Base-by-base conservation (phyloP, 192 early-diverging fungal genomes). In the Umbelopsis sp. region DNA sequence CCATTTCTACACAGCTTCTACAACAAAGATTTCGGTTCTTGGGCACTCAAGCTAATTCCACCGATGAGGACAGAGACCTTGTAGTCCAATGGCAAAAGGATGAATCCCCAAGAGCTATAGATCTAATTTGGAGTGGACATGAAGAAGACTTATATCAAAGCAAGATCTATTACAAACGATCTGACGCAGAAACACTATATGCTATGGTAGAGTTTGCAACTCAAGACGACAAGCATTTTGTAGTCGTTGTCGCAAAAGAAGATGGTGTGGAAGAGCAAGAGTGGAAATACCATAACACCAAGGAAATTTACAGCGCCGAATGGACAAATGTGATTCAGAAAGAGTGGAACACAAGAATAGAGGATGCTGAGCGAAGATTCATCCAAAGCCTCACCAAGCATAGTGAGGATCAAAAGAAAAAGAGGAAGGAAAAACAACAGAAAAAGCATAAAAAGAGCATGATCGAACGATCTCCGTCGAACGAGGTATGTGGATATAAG, bases 41-140 rank as follows among this genome's bases (percentile, higher is more conserved):
- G 9, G 45, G 67, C 8, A 21, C 31, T 21, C 24, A 66, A 11
- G 29, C 67, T 20, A 53, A 72, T 53, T n/a, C 71, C 4, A 68
- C 50, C 3, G 72, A 73, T 66, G 71, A 70, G 54, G 69, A 75
- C 29, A 54, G 14, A 2, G 56, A 62, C 17, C 34, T 17, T 32
- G 53, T 73, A n/a, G 45, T 81, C 3, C 79, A 81, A 45, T 81
- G 79, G 79, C 79, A 81, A 44, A 25, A 73, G 6, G 79, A 81
- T 38, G 47, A 50, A 16, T 77, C 71, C 21, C 68, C 75, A 22
- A 66, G 36, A 32, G 52, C 67, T 5, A 74, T 81, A 24, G 74
- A 77, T 25, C 26, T 52, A 0, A 49, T 81, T 3, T 81, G 79
- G 75, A 45, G 51, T 20, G 51, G 47, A 36, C 68, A 51, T 41